A percentile compares a stretch with the other conserved stretches of the same genome.
These are phyloP conservation scores for Pelargonium nanum DNA, from an alignment of 345 rosid species.

Conservation along the genomic window DNA sequence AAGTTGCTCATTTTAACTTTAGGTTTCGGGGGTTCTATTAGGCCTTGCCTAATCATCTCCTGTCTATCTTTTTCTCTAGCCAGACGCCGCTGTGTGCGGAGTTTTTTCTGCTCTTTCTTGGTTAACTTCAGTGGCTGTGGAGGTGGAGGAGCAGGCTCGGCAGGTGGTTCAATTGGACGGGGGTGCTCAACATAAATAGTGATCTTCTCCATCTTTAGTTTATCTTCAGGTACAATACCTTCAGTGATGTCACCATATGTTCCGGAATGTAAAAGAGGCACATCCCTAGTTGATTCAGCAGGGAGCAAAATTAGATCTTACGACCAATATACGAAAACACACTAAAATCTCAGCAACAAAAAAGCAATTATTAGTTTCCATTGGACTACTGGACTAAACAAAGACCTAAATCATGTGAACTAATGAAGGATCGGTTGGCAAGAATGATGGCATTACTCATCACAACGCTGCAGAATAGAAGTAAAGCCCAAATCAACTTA, in stretches of 20 bases:
- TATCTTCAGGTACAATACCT: conserved; percentile 22
- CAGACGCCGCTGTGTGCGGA: conserved; percentile 81
- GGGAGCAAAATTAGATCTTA: too few relatives aligned
- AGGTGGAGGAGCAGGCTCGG: conserved; percentile 89
- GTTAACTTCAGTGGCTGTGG: conserved; percentile 91
- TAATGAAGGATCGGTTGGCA: background rate
- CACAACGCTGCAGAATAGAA: background rate
- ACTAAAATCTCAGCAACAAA: background rate
- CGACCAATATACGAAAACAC: background rate
- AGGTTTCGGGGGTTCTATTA: conserved; percentile 82
- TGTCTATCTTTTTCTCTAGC: conserved; percentile 88
- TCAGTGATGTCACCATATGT: conserved; percentile 46
- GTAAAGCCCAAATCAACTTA: conserved; percentile 24
- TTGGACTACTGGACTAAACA: background rate
- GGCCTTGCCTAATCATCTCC: conserved; percentile 95
- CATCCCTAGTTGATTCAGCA: conserved; percentile 49
- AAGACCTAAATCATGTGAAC: too few relatives aligned
- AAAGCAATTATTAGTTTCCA: too few relatives aligned
- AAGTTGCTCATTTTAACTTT: conserved; percentile 93
- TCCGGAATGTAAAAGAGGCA: conserved; percentile 37
- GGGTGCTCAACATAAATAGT: conserved; percentile 88
- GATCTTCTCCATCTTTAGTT: conserved; percentile 64
- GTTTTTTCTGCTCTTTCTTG: conserved; percentile 93
- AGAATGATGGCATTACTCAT: background rate
- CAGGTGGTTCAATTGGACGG: conserved; percentile 85